These are phyloP conservation scores for Fragaria iinumae DNA, from an alignment of 306 rosid genomes.

Conservation along the genomic window DNA sequence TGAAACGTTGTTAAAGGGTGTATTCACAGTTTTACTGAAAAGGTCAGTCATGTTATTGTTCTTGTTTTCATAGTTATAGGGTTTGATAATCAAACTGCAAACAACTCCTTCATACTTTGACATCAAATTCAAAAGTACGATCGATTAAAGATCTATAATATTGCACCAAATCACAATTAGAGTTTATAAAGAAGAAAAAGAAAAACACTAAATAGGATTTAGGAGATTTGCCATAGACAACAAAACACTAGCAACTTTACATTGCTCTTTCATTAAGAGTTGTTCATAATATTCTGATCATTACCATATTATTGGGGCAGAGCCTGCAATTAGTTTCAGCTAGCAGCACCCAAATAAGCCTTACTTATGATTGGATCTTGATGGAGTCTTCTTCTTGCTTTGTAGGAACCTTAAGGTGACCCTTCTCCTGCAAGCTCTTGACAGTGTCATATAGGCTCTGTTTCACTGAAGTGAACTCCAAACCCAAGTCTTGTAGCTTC, in stretches of 20 bases:
- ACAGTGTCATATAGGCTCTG: conserved; percentile 83
- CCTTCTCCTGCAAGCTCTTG: conserved; percentile 78
- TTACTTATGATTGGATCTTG: conserved; percentile 23
- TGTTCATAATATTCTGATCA: not conserved
- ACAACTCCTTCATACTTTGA: not conserved
- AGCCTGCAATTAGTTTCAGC: not conserved
- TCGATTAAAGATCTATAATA: not conserved
- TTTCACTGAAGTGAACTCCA: conserved; percentile 70
- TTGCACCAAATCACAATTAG: not conserved
- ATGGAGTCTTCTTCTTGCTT: conserved; percentile 38
- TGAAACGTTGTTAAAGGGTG: no score
- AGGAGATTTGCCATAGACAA: not conserved
- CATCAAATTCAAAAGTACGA: not conserved
- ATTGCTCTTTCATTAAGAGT: not conserved
- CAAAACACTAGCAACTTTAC: not conserved
- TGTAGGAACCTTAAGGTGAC: conserved; percentile 56
- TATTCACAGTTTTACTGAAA: no score
- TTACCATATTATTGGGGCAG: not conserved
- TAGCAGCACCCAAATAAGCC: not conserved
- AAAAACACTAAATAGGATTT: not conserved
- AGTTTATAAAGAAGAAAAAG: not conserved
- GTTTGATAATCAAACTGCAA: not conserved
- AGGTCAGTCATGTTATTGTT: not conserved
- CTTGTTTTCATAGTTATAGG: not conserved
- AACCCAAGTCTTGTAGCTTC: conserved; percentile 68